Percentiles rank a stretch among this genome's conserved stretches.
Evolutionary conservation across 768 basidiomycete species (phyloP).

Genomic region (Mycena polygramma): DNA sequence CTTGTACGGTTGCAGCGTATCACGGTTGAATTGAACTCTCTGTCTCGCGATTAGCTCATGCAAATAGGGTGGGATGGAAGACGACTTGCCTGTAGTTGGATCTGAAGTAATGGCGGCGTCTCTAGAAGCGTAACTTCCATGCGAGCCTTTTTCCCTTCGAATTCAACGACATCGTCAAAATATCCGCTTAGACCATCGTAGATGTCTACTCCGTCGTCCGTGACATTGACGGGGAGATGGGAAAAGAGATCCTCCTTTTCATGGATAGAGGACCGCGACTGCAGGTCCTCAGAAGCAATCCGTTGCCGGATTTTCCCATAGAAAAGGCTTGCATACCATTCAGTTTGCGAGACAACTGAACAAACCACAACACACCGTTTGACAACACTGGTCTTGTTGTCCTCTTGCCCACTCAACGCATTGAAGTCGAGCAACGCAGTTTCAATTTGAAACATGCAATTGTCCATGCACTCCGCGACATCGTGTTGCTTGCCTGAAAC

Average conservation of each 20-base stretch:
- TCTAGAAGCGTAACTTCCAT: conserved; percentile 92
- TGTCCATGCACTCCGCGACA: conserved; percentile 99
- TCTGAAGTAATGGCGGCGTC: conserved; percentile 91
- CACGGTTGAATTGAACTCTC: conserved; percentile 95
- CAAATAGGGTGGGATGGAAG: background rate
- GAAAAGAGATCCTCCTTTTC: conserved; percentile 95
- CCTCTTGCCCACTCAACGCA: conserved; percentile 56
- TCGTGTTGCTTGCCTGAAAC: conserved; percentile 94
- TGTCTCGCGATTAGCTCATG: conserved; percentile 43
- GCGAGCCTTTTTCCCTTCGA: conserved; percentile 86
- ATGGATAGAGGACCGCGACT: conserved; percentile 70
- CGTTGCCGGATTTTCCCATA: conserved; percentile 87
- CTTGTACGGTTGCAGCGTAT: conserved; percentile 93
- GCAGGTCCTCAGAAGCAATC: conserved; percentile 49
- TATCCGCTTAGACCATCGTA: conserved; percentile 95
- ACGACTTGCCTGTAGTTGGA: conserved; percentile 88
- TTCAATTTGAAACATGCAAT: conserved; percentile 99
- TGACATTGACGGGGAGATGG: conserved; percentile 93
- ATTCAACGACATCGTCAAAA: conserved; percentile 90
- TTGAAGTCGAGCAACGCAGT: conserved; percentile 87
- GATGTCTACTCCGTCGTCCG: conserved; percentile 89
- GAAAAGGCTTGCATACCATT: conserved; percentile 63
- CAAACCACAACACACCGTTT: conserved; percentile 68
- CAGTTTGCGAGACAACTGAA: background rate
- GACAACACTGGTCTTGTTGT: conserved; percentile 80